Base-by-base conservation (phyloP, 2,329 filamentous ascomycete genomes). In the Teratosphaeria pseudoeucalypti region DNA sequence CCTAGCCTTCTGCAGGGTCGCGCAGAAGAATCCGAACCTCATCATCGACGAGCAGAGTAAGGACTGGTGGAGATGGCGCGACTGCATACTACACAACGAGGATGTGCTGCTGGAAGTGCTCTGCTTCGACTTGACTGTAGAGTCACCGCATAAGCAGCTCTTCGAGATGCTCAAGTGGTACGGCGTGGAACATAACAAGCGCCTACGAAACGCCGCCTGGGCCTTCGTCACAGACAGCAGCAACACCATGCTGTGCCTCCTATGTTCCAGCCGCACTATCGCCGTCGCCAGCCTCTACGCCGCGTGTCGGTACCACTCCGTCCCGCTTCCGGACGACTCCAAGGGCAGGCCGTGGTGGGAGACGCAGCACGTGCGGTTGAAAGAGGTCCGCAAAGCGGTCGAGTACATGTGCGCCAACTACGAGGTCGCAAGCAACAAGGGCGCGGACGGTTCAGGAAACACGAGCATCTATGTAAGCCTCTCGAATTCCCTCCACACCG, bases 1-100 rank as follows among this genome's bases (percentile, higher is more conserved):
- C 65, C 87, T 96, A 34, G 90, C 92, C 1, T 94, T 95, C 68
- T 94, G 91, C 61, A 90, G 92, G 65, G 90, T 96, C 23, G 94
- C 92, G 32, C 91, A 96, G 74, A 97, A 99, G 77, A 92, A 97
- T 67, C 81, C 90, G 1, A 89, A 90, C 68, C 83, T 96, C 61
- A 80, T 92, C 58, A 89, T 97, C 57, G 94, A 99, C 71, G 94
- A 97, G 75, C 92, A 97, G 74, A 95, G 89, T 66, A 97, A 96
- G 71, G 94, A 99, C 71, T 99, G 94, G 72, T 99, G 94, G 94
- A 85, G 89, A 69, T 99, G 94, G 94, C 85, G 91, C 62, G 94
- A 99, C 71, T 94, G 88, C 60, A 95, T 99, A 60, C 78, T 97
- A 14, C 87, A 88, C 65, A 90, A 95, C 70, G 94, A 99, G 75